Conservation (phyloP, 176 grass and related monocot species). For the Avena insularis region DNA sequence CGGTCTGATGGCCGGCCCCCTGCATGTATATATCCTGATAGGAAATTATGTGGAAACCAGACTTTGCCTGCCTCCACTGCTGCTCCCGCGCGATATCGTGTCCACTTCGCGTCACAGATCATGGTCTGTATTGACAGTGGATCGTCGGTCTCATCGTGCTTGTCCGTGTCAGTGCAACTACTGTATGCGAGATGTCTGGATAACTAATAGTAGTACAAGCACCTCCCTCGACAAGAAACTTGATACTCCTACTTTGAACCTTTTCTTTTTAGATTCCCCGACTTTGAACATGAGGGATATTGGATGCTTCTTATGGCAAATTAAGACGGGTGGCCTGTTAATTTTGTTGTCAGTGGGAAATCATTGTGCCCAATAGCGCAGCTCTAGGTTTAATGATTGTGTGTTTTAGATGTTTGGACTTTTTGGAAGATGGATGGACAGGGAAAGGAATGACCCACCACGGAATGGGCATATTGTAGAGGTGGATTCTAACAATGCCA, state of each 20-base stretch:
- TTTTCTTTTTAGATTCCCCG: too few species aligned
- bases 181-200: background rate
- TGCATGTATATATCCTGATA: background rate
- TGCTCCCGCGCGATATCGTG: background rate
- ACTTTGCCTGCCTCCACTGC: background rate
- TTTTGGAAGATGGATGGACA: background rate
- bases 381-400: too few species aligned
- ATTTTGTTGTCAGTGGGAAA: background rate
- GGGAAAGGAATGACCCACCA: background rate
- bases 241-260: background rate
- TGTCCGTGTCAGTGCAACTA: background rate
- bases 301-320: background rate
- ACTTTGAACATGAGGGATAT: background rate
- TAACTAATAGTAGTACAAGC: background rate
- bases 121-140: slow-evolving; percentile 7
- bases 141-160: background rate
- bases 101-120: slow-evolving; percentile 22
- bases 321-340: background rate
- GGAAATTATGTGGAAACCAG: slow-evolving; percentile 47
- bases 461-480: background rate
- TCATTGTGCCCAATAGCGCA: background rate
- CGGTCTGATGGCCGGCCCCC: background rate
- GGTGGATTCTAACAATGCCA: too few species aligned
- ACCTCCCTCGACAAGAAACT: background rate
- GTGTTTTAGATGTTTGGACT: background rate